These are phyloP conservation scores for Ceratocystis destructans DNA, from an alignment of 2,329 filamentous ascomycete genomes.

Conservation along the genomic window DNA sequence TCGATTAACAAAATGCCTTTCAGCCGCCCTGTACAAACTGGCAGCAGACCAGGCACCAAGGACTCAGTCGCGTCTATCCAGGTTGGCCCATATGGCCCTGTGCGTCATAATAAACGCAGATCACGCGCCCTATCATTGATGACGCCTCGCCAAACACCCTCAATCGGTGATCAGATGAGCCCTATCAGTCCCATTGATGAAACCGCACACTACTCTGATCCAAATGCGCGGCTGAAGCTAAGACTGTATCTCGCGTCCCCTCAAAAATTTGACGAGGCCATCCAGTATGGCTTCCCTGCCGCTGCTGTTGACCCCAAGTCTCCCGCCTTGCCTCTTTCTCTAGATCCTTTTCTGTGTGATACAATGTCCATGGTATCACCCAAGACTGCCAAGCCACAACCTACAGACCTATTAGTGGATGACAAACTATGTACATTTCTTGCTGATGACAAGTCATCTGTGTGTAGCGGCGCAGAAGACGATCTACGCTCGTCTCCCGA, in stretches of 20 bases:
- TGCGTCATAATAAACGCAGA: constrained; percentile 33
- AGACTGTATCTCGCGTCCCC: constrained; percentile 76
- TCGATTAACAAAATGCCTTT: constrained; percentile 57
- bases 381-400: constrained; percentile 22
- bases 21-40: constrained; percentile 38
- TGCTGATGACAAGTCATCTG: constrained; percentile 38
- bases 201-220: constrained; percentile 78
- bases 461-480: constrained; percentile 30
- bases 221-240: constrained; percentile 73
- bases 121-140: constrained; percentile 45
- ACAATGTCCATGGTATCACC: constrained; percentile 14
- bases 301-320: constrained; percentile 24
- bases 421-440: constrained; percentile 17
- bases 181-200: constrained; percentile 43
- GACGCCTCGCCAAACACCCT: constrained; percentile 27
- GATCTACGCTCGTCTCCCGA: constrained; percentile 43
- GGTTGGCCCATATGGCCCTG: constrained; percentile 23
- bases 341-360: constrained; percentile 8
- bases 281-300: constrained; percentile 84
- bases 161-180: constrained; percentile 14
- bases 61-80: constrained; percentile 27
- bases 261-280: constrained; percentile 88
- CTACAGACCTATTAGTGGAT: not conserved
- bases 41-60: constrained; percentile 35
- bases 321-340: constrained; percentile 18